Percentiles rank a stretch among this genome's conserved stretches.
Evolutionary conservation across 768 basidiomycete genomes (phyloP).

Genomic region (Rhodotorula babjevae): DNA sequence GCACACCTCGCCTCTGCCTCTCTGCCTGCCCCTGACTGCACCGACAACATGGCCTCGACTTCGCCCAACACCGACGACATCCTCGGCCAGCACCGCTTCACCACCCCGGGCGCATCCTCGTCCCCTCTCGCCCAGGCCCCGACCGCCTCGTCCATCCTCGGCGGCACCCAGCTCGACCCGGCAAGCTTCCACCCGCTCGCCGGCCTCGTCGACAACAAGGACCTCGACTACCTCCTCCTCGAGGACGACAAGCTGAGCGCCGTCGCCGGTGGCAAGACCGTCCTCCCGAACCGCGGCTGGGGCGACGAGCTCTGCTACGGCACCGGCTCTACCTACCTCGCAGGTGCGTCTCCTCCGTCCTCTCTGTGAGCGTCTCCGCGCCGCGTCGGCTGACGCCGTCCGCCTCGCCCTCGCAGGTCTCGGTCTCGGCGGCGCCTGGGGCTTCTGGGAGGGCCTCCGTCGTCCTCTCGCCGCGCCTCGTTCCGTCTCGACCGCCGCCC

Average conservation of each 20-base stretch:
- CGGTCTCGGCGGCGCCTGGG: slow-evolving; percentile 91
- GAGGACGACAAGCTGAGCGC: slow-evolving; percentile 94
- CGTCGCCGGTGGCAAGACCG: slow-evolving; percentile 80
- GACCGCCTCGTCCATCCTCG: slow-evolving; percentile 79
- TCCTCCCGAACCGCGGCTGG: slow-evolving; percentile 93
- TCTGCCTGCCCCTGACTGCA: neutral
- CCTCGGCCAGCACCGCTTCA: slow-evolving; percentile 37
- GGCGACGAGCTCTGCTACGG: slow-evolving; percentile 99
- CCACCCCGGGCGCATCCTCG: slow-evolving; percentile 23
- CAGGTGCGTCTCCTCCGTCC: slow-evolving; percentile 58
- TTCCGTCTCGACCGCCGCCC: slow-evolving; percentile 11
- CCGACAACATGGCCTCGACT: neutral
- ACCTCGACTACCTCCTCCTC: slow-evolving; percentile 83
- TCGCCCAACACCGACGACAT: slow-evolving; percentile 37
- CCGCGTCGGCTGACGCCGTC: slow-evolving; percentile 52
- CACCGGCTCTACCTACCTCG: slow-evolving; percentile 96
- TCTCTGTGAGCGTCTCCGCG: neutral
- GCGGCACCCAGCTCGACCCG: slow-evolving; percentile 77
- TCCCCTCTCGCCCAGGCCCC: slow-evolving; percentile 48
- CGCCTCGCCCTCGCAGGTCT: slow-evolving; percentile 62
- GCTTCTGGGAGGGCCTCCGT: slow-evolving; percentile 84
- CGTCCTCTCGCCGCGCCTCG: slow-evolving; percentile 54
- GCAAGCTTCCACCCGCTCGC: slow-evolving; percentile 90
- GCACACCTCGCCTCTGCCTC: neutral
- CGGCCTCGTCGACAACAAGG: slow-evolving; percentile 71